These are phyloP conservation scores for Claviceps sp. DNA, from an alignment of 2,329 filamentous ascomycete genomes.

Conservation along the genomic window DNA sequence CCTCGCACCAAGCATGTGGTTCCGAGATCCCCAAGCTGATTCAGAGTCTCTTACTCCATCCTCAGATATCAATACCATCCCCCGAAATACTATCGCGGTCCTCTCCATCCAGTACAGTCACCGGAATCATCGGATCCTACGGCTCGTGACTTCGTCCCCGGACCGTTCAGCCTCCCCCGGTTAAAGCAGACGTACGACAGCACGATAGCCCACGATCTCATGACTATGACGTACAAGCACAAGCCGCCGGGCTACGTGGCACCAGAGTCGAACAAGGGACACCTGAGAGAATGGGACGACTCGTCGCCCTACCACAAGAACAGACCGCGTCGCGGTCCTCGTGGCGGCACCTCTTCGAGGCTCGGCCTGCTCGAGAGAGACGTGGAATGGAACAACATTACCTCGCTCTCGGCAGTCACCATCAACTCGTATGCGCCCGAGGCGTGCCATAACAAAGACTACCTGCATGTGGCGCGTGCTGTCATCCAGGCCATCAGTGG, in stretches of 20 bases:
- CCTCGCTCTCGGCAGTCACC: conserved; percentile 66
- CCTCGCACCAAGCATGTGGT: no score
- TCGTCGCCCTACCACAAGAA: conserved; percentile 92
- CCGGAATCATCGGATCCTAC: conserved; percentile 75
- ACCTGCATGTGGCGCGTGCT: conserved; percentile 72
- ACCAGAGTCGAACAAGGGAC: conserved; percentile 37
- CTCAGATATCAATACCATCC: conserved; percentile 88
- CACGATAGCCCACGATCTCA: conserved; percentile 74
- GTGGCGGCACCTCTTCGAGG: conserved; percentile 53
- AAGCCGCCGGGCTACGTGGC: conserved; percentile 58
- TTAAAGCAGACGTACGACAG: conserved; percentile 81
- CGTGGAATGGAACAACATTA: conserved; percentile 73
- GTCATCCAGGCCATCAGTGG: conserved; percentile 78
- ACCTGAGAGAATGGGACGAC: conserved; percentile 75
- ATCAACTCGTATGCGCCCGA: conserved; percentile 63
- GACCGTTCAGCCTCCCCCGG: conserved; percentile 78
- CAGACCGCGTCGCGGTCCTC: conserved; percentile 68
- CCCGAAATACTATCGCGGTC: conserved; percentile 88
- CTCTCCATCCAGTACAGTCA: conserved; percentile 82
- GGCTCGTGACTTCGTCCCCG: conserved; percentile 78
- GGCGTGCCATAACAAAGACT: conserved; percentile 55
- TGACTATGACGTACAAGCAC: conserved; percentile 82
- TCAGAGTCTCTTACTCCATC: neutral
- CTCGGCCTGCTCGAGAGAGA: conserved; percentile 59
- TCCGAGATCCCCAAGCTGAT: neutral